Conservation (phyloP, 768 basidiomycete species). For the Lactifluus hygrophoroides region DNA sequence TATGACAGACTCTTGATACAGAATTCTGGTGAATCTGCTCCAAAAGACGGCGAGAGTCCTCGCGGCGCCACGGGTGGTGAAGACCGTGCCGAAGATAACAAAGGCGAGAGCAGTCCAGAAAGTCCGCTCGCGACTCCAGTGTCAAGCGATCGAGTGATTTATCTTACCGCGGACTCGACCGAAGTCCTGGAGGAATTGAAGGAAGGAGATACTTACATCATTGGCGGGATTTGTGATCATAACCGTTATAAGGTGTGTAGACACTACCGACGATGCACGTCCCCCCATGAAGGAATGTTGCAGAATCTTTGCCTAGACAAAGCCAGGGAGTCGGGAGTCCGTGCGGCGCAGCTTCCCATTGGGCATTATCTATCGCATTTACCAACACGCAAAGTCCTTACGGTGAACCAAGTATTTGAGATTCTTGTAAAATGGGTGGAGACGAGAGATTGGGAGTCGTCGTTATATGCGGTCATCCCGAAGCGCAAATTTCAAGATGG, state of each 20-base stretch:
- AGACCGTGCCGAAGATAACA: neutral
- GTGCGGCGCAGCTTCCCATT: slow-evolving; percentile 88
- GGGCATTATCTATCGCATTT: slow-evolving; percentile 81
- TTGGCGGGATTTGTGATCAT: slow-evolving; percentile 92
- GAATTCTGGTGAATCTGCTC: slow-evolving; percentile 1
- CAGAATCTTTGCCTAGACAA: slow-evolving; percentile 89
- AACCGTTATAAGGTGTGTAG: slow-evolving; percentile 83
- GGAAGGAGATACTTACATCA: slow-evolving; percentile 84
- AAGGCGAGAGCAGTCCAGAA: neutral
- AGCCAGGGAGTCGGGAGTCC: slow-evolving; percentile 62
- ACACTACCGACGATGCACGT: neutral
- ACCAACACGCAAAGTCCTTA: slow-evolving; percentile 88
- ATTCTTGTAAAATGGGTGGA: slow-evolving; percentile 90
- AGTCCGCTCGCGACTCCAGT: neutral
- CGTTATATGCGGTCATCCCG: slow-evolving; percentile 85
- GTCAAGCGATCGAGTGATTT: slow-evolving; percentile 51
- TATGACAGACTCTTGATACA: slow-evolving; percentile 61
- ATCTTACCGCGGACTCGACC: slow-evolving; percentile 90
- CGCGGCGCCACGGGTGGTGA: neutral
- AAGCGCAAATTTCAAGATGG: slow-evolving; percentile 71
- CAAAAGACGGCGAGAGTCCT: neutral
- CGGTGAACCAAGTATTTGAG: slow-evolving; percentile 93
- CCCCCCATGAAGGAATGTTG: neutral
- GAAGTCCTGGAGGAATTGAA: slow-evolving; percentile 78
- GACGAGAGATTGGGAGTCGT: slow-evolving; percentile 74